These are phyloP conservation scores for Beauveria caledonica DNA, from an alignment of 2,329 filamentous ascomycete genomes.

Conservation along the genomic window DNA sequence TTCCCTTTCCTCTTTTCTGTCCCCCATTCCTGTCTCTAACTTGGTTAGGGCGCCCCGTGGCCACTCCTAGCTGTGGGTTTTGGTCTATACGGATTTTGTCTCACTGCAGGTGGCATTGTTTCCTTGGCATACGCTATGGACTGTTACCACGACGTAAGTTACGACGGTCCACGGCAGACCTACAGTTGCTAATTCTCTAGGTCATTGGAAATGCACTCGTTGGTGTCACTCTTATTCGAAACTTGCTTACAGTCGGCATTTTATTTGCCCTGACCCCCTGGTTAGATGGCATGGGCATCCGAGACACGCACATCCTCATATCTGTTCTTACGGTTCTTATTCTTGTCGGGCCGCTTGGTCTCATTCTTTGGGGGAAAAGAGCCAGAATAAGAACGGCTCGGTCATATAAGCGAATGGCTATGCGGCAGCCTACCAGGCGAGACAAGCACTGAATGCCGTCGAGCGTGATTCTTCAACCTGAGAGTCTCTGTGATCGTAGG, in stretches of 20 bases:
- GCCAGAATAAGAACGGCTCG: slow-evolving; percentile 9
- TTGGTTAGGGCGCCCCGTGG: slow-evolving; percentile 28
- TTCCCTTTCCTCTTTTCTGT: background rate
- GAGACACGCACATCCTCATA: slow-evolving; percentile 12
- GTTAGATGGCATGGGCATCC: slow-evolving; percentile 18
- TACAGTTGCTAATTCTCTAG: slow-evolving; percentile 9
- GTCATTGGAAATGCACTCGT: slow-evolving; percentile 20
- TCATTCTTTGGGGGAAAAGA: slow-evolving; percentile 14
- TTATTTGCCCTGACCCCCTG: slow-evolving; percentile 17
- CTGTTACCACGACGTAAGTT: slow-evolving; percentile 27
- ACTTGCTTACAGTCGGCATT: slow-evolving; percentile 17
- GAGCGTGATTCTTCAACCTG: too few species aligned
- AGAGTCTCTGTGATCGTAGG: too few species aligned
- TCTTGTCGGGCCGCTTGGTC: slow-evolving; percentile 9
- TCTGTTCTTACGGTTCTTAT: slow-evolving; percentile 5
- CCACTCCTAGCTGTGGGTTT: slow-evolving; percentile 27
- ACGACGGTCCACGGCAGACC: too few species aligned
- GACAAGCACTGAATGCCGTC: background rate
- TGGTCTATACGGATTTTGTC: slow-evolving; percentile 28
- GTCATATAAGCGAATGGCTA: slow-evolving; percentile 8
- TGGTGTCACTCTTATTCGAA: slow-evolving; percentile 18
- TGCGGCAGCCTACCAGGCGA: slow-evolving; percentile 2
- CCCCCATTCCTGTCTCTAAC: background rate
- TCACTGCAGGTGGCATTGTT: slow-evolving; percentile 27
- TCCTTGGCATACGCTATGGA: slow-evolving; percentile 27